Evolutionary conservation across 331 rosid genomes (phyloP).

Genomic region (Dryas integrifolia): DNA sequence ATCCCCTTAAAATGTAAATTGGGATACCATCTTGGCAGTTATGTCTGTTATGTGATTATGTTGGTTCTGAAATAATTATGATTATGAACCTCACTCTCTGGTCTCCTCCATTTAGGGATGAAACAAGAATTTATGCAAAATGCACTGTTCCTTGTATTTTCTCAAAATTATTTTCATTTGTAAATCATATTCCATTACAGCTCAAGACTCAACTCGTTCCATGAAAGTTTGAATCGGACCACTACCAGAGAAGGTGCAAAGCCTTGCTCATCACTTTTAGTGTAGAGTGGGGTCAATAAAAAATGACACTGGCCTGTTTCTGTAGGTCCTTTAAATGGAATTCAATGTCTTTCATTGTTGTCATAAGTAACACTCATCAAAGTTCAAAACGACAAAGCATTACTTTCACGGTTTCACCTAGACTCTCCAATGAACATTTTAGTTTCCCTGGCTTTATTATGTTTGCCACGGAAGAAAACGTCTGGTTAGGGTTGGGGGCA

Average conservation of each 20-base stretch:
- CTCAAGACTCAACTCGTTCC: too few relatives aligned
- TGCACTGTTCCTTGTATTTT: background rate
- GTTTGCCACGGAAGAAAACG: background rate
- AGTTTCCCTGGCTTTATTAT: background rate
- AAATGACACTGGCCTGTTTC: background rate
- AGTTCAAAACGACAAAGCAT: background rate
- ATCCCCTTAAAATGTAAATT: background rate
- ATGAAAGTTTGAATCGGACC: too few relatives aligned
- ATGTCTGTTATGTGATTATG: background rate
- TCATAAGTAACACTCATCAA: background rate
- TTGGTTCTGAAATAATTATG: background rate
- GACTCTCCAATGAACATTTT: too few relatives aligned
- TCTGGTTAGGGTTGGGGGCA: constrained; percentile 5
- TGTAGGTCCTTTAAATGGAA: background rate
- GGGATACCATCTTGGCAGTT: background rate
- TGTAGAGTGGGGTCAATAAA: too few relatives aligned
- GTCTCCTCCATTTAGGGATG: background rate
- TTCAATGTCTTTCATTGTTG: background rate
- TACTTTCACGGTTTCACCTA: background rate
- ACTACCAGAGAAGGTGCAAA: too few relatives aligned
- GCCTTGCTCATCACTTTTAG: too few relatives aligned
- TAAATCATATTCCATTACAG: background rate
- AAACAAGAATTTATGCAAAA: background rate
- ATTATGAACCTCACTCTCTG: background rate
- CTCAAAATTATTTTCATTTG: too few relatives aligned